These are phyloP conservation scores for Fonsecaea nubica DNA, from an alignment of 2,329 filamentous ascomycete species.

Conservation along the genomic window DNA sequence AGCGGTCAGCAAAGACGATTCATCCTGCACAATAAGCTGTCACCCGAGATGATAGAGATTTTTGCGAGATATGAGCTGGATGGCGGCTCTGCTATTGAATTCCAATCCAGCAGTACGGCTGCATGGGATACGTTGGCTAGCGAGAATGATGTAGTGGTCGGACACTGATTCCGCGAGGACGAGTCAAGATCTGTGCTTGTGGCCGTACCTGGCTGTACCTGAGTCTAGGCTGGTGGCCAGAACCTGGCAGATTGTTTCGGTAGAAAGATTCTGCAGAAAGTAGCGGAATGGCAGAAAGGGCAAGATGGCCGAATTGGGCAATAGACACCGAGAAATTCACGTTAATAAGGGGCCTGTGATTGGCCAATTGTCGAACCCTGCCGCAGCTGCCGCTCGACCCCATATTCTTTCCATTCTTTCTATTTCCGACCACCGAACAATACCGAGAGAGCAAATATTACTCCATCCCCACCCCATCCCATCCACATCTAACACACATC, in stretches of 20 bases:
- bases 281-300: background rate
- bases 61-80: background rate
- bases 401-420: background rate
- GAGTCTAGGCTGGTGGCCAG: no score
- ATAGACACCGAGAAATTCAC: background rate
- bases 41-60: no score
- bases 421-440: background rate
- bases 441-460: slow-evolving; percentile 1
- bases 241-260: slow-evolving; percentile 1
- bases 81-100: background rate
- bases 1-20: no score
- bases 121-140: no score
- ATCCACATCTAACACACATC: background rate
- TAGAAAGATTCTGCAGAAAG: background rate
- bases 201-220: no score
- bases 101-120: no score
- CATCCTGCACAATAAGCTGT: no score
- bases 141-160: background rate
- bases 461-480: background rate
- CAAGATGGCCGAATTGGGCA: background rate
- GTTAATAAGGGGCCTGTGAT: background rate
- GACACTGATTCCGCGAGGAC: background rate
- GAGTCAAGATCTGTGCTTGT: background rate
- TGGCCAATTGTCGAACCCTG: background rate
- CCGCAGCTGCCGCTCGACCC: background rate